Conservation (phyloP, 2,329 filamentous ascomycete species). For the Sphaerulina musiva region DNA sequence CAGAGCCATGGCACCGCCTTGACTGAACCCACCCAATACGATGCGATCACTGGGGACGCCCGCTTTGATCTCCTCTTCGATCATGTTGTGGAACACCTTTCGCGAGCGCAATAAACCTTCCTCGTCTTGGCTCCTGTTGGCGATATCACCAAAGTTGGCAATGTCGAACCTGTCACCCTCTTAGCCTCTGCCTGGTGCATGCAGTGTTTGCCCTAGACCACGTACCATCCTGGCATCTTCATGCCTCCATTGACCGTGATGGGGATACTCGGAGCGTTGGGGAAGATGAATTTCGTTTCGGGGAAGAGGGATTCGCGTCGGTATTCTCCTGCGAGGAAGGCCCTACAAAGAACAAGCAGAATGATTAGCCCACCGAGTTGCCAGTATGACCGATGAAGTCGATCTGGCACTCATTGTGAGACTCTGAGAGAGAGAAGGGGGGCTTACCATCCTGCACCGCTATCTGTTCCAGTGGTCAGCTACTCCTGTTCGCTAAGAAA, state of each 20-base stretch:
- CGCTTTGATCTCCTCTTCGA: constrained; percentile 70
- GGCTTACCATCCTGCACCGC: constrained; percentile 63
- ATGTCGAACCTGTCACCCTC: constrained; percentile 65
- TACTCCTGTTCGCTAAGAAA: neutral
- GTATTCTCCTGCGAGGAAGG: constrained; percentile 80
- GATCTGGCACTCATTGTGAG: neutral
- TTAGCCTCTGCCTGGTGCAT: neutral
- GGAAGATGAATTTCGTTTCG: constrained; percentile 89
- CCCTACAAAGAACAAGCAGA: constrained; percentile 40
- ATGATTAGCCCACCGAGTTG: neutral
- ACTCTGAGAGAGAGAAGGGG: too few species aligned
- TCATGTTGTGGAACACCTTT: constrained; percentile 69
- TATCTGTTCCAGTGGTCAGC: constrained; percentile 21
- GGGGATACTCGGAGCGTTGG: constrained; percentile 62
- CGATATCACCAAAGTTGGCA: constrained; percentile 44
- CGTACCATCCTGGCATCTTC: constrained; percentile 61
- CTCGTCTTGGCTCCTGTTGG: constrained; percentile 56
- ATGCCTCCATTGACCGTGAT: constrained; percentile 59
- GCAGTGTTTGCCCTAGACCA: neutral
- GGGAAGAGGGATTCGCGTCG: constrained; percentile 62
- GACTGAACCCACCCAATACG: constrained; percentile 75
- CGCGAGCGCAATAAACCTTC: constrained; percentile 65
- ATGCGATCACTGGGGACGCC: constrained; percentile 79
- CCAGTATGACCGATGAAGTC: neutral
- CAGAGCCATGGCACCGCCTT: constrained; percentile 82